Evolutionary conservation across 768 basidiomycete species (phyloP).

Genomic region (Suillus spraguei): DNA sequence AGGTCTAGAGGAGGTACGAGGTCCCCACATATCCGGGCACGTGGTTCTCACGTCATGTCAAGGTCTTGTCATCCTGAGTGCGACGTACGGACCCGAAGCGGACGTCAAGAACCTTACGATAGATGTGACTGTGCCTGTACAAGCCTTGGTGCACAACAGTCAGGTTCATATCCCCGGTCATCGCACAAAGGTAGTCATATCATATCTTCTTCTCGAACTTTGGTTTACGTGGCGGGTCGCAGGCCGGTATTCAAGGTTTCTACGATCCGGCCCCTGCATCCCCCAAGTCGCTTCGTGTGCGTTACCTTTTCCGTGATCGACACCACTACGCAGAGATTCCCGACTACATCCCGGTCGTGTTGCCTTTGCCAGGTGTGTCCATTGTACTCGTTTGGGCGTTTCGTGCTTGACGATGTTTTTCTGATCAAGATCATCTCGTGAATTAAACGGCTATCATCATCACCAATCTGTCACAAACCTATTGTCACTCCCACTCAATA

Average conservation of each 20-base stretch:
- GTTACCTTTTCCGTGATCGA: conserved; percentile 75
- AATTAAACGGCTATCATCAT: conserved; percentile 16
- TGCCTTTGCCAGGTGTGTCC: conserved; percentile 73
- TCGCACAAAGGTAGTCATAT: conserved; percentile 63
- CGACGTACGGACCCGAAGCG: conserved; percentile 66
- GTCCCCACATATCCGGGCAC: conserved; percentile 17
- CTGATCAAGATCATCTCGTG: conserved; percentile 29
- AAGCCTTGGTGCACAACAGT: conserved; percentile 77
- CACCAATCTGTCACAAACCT: not conserved
- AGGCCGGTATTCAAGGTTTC: conserved; percentile 86
- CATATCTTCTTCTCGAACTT: not conserved
- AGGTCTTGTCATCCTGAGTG: conserved; percentile 81
- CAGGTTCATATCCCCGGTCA: conserved; percentile 79
- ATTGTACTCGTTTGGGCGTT: conserved; percentile 14
- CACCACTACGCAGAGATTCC: conserved; percentile 78
- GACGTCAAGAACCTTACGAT: conserved; percentile 58
- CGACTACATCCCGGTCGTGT: conserved; percentile 67
- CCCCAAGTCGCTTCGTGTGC: conserved; percentile 67
- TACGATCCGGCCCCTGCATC: conserved; percentile 81
- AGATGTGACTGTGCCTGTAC: conserved; percentile 81
- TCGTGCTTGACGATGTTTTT: conserved; percentile 15
- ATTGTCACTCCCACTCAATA: not conserved
- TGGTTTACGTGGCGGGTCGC: conserved; percentile 10
- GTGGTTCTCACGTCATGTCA: conserved; percentile 20
- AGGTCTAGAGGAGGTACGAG: conserved; percentile 62